Evolutionary conservation across 371 early-diverging fungal species (phyloP), one percentile per base, ranked within the genome.

Genomic region (Mucor mucedo): DNA sequence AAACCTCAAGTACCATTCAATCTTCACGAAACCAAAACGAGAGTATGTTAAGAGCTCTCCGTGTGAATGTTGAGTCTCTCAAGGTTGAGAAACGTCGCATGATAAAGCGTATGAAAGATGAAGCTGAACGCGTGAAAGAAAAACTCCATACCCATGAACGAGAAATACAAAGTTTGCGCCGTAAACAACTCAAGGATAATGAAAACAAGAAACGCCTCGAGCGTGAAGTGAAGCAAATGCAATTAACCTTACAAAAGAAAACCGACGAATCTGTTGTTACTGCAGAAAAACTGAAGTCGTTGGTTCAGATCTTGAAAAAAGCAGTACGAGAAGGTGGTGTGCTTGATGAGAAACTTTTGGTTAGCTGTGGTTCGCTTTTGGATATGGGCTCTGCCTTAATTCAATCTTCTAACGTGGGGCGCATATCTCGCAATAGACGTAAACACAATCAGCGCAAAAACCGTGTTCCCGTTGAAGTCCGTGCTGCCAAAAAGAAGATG

Each of bases 41-140:
- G 62, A 72, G 70, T 35, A 77, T 80, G 59, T 57, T 88, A 3
- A 77, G 83, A 29, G 76, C 77, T 0, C 71, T 88, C 50, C 78
- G 80, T 32, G 72, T 73, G 14, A 79, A 80, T 49, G 79, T 89
- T 9, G 87, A 89, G 63, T 80, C 77, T 2, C 84, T 87, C 56
- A 88, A 86, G 72, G 76, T 80, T 10, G 94, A 94, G 68, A 93
- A 93, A 65, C 65, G 82, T n/a, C 84, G 88, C 3, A 89, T 92
- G 87, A 69, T 91, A 65, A 90, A 88, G 64, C 87, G 90, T 11
- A 88, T 92, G 82, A 90, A 90, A 66, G 87, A 87, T 45, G 91
- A 92, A 62, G 84, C 87, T 3, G 81, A 87, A 56, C 79, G 84
- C 10, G 83, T 84, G 66, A 84, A 89, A 57, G 90, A 89, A 28